phyloP scores from a whole-genome alignment of 805 yeast genomes.

The Candida mattraensis region DNA sequence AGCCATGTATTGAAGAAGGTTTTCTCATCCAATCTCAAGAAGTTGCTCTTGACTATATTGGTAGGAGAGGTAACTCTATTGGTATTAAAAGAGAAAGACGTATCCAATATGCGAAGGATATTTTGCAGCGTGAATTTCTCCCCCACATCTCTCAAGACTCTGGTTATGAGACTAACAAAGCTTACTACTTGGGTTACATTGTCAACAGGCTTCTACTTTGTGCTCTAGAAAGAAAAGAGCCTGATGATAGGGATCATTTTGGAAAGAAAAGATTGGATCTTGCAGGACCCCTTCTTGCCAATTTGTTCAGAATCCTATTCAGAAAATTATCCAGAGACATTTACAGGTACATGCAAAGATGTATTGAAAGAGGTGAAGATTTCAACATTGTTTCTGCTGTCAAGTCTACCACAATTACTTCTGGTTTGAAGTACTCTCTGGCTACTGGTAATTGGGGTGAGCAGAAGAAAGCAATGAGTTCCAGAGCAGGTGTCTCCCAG shows the following conservation, averaged over 20 bases:
- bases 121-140: constrained; percentile 89
- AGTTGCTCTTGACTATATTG: constrained; percentile 96
- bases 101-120: constrained; percentile 96
- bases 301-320: constrained; percentile 90
- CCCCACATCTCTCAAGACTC: constrained; percentile 98
- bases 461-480: constrained; percentile 98
- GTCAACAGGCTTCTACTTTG: constrained; percentile 91
- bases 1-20: constrained; percentile 99
- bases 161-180: constrained; percentile 96
- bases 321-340: constrained; percentile 95
- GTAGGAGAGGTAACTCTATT: constrained; percentile 95
- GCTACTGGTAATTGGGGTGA: constrained; percentile 99
- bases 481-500: constrained; percentile 99
- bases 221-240: constrained; percentile 96
- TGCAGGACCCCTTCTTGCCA: constrained; percentile 97
- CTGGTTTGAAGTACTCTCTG: constrained; percentile 94
- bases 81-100: constrained; percentile 98
- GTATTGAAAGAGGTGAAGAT: constrained; percentile 97
- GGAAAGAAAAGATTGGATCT: constrained; percentile 98
- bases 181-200: constrained; percentile 97
- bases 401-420: constrained; percentile 94
- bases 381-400: constrained; percentile 96
- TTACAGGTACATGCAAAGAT: constrained; percentile 97
- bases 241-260: constrained; percentile 99
- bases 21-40: constrained; percentile 97